Evolutionary conservation across 345 rosid genomes (phyloP), one percentile per base, ranked within the genome.

Genomic region (Populus euphratica): DNA sequence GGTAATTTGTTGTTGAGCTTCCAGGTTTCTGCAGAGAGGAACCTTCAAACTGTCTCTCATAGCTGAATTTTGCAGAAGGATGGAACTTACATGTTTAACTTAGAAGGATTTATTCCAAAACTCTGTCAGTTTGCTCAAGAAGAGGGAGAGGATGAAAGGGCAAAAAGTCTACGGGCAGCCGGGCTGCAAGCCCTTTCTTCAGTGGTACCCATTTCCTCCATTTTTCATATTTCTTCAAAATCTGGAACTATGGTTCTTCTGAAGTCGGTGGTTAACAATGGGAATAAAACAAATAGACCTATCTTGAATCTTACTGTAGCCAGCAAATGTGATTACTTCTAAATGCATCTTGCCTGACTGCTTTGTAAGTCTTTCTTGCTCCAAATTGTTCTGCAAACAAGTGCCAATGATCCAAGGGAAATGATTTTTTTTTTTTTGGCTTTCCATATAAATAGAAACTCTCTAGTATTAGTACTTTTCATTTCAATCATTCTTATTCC

Each of bases 151-250:
- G 89, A 88, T 77, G 94, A 89, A 80, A 90, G 90, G 83, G 84
- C 86, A 27, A 82, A 76, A 54, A 84, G 68, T 73, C 82, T 90
- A 73, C 89, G 94, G 61, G 83, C 97, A 50, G 90, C 97, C 31
- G 94, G 91, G 70, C 85, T 96, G 79, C 98, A 90, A 81, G 89
- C 98, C 67, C 97, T 96, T 83, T 90, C 98, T 83, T 86, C 98
- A 64, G 86, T 94, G 98, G 99, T 96, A 91, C 61, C 44, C 50
- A 63, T 73, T 80, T 65, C 31, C n/a, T 41, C 20, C 69, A 33
- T 36, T 56, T 29, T 73, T 47, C 1, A 7, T 41, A 73, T 67
- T 20, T 76, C 74, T 68, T 77, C 23, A 25, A 61, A 50, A 44
- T 52, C 4, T 39, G 35, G 6, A 66, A 47, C 9, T 21, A 6